phyloP scores from a whole-genome alignment of 169 alveolate genomes.

The Plasmodium inui region DNA sequence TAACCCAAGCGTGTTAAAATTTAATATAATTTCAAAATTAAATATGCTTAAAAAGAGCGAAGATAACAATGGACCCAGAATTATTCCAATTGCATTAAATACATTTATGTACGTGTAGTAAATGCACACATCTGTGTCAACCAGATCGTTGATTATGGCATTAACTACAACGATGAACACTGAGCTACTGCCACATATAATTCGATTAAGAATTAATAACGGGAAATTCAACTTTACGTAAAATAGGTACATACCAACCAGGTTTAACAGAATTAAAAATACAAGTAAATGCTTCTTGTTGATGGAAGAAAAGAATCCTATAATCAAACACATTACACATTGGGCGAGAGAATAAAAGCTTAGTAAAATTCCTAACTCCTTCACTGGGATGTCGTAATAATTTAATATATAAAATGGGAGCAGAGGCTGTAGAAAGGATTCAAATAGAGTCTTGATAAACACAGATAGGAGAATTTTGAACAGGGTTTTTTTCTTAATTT shows the following conservation, averaged over 20 bases:
- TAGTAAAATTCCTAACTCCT: conserved; percentile 63
- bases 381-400: conserved; percentile 68
- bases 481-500: conserved; percentile 62
- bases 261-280: conserved; percentile 54
- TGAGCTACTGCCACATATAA: conserved; percentile 76
- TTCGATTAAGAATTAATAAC: conserved; percentile 42
- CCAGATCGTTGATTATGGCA: conserved; percentile 72
- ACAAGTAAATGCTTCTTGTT: conserved; percentile 53
- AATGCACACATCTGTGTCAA: conserved; percentile 57
- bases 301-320: conserved; percentile 61
- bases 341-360: conserved; percentile 74
- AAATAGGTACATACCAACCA: conserved; percentile 73
- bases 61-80: conserved; percentile 70
- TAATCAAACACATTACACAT: conserved; percentile 73
- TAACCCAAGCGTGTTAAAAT: conserved; percentile 71
- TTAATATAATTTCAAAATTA: conserved; percentile 53
- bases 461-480: conserved; percentile 73
- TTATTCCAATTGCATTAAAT: conserved; percentile 74
- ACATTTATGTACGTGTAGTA: conserved; percentile 73
- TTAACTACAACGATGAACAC: conserved; percentile 70
- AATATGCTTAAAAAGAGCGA: conserved; percentile 63
- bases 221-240: conserved; percentile 55
- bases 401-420: conserved; percentile 66
- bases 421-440: conserved; percentile 70
- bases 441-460: conserved; percentile 72